Conservation (phyloP, 1,139 yeast genomes). For the Arxiozyma slooffiae region DNA sequence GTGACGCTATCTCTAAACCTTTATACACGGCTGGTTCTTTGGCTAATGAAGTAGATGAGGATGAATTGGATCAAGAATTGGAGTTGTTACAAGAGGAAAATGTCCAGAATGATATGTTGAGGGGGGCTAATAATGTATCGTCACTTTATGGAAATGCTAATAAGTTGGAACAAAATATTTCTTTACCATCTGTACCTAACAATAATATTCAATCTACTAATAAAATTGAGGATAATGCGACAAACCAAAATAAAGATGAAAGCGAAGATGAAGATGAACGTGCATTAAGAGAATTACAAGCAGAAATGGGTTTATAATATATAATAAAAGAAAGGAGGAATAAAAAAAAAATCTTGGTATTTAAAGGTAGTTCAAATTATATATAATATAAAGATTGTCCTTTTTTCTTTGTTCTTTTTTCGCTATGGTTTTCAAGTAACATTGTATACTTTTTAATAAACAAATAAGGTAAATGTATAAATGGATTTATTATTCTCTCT, state of each 20-base stretch:
- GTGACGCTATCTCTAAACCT: slow-evolving; percentile 92
- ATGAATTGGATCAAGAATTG: slow-evolving; percentile 83
- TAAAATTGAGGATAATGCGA: slow-evolving; percentile 36
- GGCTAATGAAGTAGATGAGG: slow-evolving; percentile 64
- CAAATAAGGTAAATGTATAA: not conserved
- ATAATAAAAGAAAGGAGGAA: not conserved
- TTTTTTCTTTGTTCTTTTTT: too few relatives aligned
- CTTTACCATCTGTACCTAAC: slow-evolving; percentile 36
- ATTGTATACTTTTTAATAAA: not conserved
- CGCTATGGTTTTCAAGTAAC: too few relatives aligned
- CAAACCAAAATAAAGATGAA: slow-evolving; percentile 74
- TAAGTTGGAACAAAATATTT: slow-evolving; percentile 24
- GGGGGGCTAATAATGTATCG: not conserved
- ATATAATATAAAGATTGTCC: not conserved
- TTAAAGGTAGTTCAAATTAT: not conserved
- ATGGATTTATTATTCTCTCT: too few relatives aligned
- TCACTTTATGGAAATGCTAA: slow-evolving; percentile 2
- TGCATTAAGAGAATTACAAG: slow-evolving; percentile 80
- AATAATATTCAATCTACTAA: slow-evolving; percentile 14
- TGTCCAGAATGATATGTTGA: slow-evolving; percentile 44
- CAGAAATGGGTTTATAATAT: slow-evolving; percentile 79
- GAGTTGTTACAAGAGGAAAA: slow-evolving; percentile 82
- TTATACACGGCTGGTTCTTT: slow-evolving; percentile 49
- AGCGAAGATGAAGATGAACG: slow-evolving; percentile 86
- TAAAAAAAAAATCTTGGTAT: too few relatives aligned